phyloP scores from a whole-genome alignment of 2,329 filamentous ascomycete genomes.

The Tolypocladium endophyticum region DNA sequence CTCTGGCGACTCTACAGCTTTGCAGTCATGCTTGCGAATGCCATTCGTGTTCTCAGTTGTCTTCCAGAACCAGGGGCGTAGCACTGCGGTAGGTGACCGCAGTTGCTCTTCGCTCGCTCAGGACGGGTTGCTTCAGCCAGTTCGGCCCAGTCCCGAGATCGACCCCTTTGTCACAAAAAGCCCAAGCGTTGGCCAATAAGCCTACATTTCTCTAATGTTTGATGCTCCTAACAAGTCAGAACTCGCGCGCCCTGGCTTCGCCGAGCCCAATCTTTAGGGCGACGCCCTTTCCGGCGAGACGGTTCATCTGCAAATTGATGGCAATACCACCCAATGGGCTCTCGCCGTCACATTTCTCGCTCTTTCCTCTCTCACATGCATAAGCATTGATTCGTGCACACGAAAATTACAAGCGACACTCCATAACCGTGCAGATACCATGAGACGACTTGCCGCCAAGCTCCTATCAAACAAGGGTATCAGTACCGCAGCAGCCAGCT shows the following conservation, averaged over 20 bases:
- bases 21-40: background rate
- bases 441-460: background rate
- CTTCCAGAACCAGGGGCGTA: background rate
- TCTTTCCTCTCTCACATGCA: background rate
- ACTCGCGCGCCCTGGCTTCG: background rate
- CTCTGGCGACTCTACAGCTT: background rate
- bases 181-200: background rate
- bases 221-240: background rate
- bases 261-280: background rate
- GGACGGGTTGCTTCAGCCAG: background rate
- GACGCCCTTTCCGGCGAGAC: background rate
- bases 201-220: background rate
- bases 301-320: background rate
- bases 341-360: background rate
- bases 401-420: background rate
- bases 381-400: background rate
- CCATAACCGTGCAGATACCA: background rate
- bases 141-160: background rate
- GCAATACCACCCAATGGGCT: background rate
- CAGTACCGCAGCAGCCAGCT: background rate
- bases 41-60: background rate
- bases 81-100: background rate
- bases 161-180: background rate
- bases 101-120: background rate
- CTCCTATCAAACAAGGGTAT: background rate